Evolutionary conservation across 192 early-diverging fungal genomes (phyloP).

Genomic region (Chytriomyces sp.): DNA sequence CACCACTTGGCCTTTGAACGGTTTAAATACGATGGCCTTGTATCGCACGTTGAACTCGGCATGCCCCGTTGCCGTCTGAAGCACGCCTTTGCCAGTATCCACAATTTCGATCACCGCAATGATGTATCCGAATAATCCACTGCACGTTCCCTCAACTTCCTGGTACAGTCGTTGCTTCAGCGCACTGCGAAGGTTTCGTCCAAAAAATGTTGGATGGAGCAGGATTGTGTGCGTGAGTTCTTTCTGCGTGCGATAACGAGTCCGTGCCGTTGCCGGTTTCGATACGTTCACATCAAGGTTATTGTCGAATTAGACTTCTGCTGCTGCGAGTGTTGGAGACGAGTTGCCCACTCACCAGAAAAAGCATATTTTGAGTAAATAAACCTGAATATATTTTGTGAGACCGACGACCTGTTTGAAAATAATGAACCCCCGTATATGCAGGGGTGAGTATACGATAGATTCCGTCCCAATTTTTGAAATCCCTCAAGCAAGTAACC

Average conservation of each 20-base stretch:
- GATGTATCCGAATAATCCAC: constrained; percentile 92
- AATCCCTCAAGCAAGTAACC: too few relatives aligned
- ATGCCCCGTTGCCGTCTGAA: constrained; percentile 76
- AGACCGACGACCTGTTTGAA: too few relatives aligned
- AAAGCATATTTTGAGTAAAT: too few relatives aligned
- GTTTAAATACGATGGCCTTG: constrained; percentile 96
- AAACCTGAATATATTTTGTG: too few relatives aligned
- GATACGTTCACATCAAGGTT: too few relatives aligned
- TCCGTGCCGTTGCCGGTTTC: too few relatives aligned
- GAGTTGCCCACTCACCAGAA: too few relatives aligned
- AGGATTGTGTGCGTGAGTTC: constrained; percentile 83
- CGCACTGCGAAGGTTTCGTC: constrained; percentile 67
- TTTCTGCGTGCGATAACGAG: constrained; percentile 53
- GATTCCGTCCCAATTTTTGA: too few relatives aligned
- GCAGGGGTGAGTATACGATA: too few relatives aligned
- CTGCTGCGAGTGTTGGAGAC: too few relatives aligned
- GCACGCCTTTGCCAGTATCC: constrained; percentile 75
- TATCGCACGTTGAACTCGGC: constrained; percentile 94
- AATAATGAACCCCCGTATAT: too few relatives aligned
- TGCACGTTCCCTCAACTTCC: constrained; percentile 95
- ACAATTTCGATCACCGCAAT: constrained; percentile 81
- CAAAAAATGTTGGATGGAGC: constrained; percentile 92
- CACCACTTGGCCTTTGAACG: constrained; percentile 95
- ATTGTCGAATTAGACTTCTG: too few relatives aligned
- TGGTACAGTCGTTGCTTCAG: constrained; percentile 84